Evolutionary conservation across 2,329 filamentous ascomycete species (phyloP), one percentile per base, ranked within the genome.

Genomic region (Ophiocordyceps polyrhachis-furcata): DNA sequence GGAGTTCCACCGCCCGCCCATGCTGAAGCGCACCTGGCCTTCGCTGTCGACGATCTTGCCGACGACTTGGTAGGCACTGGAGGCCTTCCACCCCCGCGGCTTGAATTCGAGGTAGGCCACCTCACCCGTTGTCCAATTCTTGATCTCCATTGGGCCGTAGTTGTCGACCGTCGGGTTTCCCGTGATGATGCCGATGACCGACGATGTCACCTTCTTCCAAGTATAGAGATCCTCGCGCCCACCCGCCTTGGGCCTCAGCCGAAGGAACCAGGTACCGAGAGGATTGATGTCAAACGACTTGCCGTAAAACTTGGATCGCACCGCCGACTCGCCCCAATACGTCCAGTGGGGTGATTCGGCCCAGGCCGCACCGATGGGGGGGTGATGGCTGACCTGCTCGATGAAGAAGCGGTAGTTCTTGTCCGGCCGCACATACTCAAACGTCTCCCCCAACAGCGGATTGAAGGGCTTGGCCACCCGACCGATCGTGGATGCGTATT

Each of bases 391-490:
- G 55, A 98, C 89, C 67, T 98, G 91, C 62, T 98, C 91, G 48
- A 94, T 86, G 65, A 96, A 93, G 72, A 96, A 96, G 51, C 91
- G 85, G 66, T 94, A 98, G 47, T 89, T 88, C 62, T 95, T 94
- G 65, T 98, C 91, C 0, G 91, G 89, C 46, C 91, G 73, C 32
- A 82, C 88, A 56, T 98, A 96, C 60, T 98, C 91, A 54, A 93
- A 98, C 0, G 91, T 98, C 62, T 98, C 91, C 42, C 89, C 91
- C 0, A 98, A 70, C 5, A 98, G 74, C 14, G 91, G 91, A 57
- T 98, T 98, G 70, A 98, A 98, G 0, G 91, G 91, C 59, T 98
- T 98, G 17, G 91, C 91, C 15, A 98, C 88, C 59, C 91, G 87
- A 1, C 86, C 89, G 53, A 95, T 94, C 0, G 89, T 96, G 1